Base-by-base conservation (phyloP, 2,329 filamentous ascomycete species). In the Xylariaceae sp. region DNA sequence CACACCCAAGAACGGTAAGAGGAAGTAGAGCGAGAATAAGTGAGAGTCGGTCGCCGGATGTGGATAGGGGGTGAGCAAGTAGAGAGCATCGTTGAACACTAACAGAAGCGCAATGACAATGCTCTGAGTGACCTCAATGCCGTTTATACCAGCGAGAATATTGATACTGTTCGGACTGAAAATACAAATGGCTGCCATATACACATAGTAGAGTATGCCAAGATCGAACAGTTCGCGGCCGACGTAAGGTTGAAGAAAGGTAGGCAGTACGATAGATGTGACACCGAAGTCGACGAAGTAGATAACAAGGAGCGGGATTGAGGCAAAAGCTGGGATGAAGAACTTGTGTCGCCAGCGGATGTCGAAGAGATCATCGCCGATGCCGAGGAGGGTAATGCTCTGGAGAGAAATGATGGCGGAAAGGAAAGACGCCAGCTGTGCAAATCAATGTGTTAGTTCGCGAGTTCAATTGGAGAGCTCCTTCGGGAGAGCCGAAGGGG, bases 101-200 rank as follows among this genome's bases (percentile, higher is more conserved):
- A 99, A 84, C 44, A 97, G 82, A 47, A 86, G 72, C 21, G 92
- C 93, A 69, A 99, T 91, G 59, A 96, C 89, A 58, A 99, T 79
- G 55, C 92, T 97, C 75, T 99, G 94, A 9, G 89, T 86, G 50
- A 97, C 94, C 73, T 99, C 94, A 70, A 99, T 94, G 50, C 94
- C 94, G 73, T 99, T 99, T 73, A 99, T 91, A n/a, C 94, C 94
- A 0, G 94, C 94, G n/a, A 99, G 80, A 75, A 99, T 99, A 78
- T 99, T 99, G 82, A 99, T 99, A 73, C 91, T 92, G 76, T 99
- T 97, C 6, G 94, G 92, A 64, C 92, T 96, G 78, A 99, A 99
- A 72, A 99, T 99, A 70, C 93, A 90, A 63, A 99, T 83, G 51
- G 89, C 88, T 46, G 91, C 91, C 94, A 99, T 99, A 80, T 97